Base-by-base conservation (phyloP, 2,329 filamentous ascomycete genomes). In the Fusarium agapanthi region DNA sequence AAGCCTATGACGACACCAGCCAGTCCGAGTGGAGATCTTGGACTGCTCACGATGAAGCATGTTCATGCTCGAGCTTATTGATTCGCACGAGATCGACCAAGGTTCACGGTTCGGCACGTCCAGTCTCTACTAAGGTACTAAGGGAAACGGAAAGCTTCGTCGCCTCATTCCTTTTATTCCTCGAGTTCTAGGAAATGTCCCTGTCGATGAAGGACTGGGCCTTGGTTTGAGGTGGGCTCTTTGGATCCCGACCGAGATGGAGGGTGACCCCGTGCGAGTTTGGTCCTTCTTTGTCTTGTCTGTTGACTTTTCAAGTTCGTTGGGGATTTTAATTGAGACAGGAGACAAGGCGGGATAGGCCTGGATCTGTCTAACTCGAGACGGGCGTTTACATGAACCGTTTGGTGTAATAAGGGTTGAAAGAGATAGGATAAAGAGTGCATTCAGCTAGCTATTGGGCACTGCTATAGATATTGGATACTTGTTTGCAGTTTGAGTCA, bases 1-100 rank as follows among this genome's bases (percentile, higher is more conserved):
- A 43, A 51, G 56, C 53, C 67, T 74, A 74, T 74, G 71, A 74
- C 71, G 71, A 74, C 71, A 74, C 54, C 44, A 20, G 53, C 30
- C 40, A 76, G 38, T 41, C 40, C 10, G 32, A 48, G 65, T 56
- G 50, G 65, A 64, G 67, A 68, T 44, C 24, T 51, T 47, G 44
- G n/a, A 24, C 40, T 38, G 24, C 15, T 54, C 35, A 30, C 43
- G 44, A 51, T 63, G 37, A 40, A 44, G 50, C 37, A 43, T 60
- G 26, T 41, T 40, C 44, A 51, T 65, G 24, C 43, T 41, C 45
- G 37, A 40, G 56, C 57, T 11, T 37, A 34, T 24, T 50, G 68
- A 65, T 66, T 65, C 34, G 56, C 38, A 40, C 24, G 24, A 40
- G 50, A 37, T 48, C 26, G 34, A 41, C 65, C 70, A 70, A 60